Conservation (phyloP, 169 alveolate genomes). For the Eimeria brunetti region DNA sequence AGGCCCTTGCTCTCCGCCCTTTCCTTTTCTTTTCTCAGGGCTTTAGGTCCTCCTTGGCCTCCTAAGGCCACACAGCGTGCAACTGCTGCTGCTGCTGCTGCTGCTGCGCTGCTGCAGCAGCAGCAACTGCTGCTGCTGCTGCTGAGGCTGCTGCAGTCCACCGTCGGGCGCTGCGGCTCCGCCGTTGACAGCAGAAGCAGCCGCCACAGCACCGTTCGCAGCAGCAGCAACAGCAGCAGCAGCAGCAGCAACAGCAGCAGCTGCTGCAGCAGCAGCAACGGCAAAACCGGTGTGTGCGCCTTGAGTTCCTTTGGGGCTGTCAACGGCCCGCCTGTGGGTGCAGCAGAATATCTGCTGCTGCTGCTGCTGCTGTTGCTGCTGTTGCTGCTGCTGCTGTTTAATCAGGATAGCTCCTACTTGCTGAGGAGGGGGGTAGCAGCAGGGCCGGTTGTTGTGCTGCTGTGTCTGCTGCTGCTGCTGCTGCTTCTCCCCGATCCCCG, state of each 20-base stretch:
- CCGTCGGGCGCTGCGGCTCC: background rate
- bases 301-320: background rate
- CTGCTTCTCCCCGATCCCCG: background rate
- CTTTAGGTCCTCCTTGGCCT: background rate
- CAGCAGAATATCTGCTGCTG: background rate
- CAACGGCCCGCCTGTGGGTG: background rate
- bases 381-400: background rate
- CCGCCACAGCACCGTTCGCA: background rate
- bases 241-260: background rate
- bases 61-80: background rate
- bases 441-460: background rate
- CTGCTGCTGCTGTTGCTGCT: background rate
- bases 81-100: background rate
- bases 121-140: too few species aligned
- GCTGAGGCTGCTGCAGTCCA: background rate
- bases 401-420: background rate
- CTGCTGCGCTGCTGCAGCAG: slow-evolving; percentile 13
- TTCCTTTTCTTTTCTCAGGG: background rate
- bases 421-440: background rate
- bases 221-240: background rate
- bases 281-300: background rate
- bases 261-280: background rate
- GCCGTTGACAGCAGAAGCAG: background rate
- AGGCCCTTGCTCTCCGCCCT: background rate
- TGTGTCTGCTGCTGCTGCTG: background rate